These are phyloP conservation scores for Zhuliangozyma parablackwelliae DNA, from an alignment of 1,139 yeast genomes.

Conservation along the genomic window DNA sequence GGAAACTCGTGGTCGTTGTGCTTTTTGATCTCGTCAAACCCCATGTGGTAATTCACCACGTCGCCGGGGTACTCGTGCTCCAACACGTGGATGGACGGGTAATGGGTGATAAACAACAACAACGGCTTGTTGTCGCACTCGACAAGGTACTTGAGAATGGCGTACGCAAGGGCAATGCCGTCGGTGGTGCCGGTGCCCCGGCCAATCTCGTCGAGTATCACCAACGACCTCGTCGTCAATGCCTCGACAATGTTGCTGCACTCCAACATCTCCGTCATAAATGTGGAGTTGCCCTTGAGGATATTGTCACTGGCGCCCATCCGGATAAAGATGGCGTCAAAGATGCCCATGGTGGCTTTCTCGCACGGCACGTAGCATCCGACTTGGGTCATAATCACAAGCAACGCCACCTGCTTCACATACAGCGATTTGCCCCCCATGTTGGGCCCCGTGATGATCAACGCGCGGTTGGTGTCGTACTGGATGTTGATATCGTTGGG, in stretches of 20 bases:
- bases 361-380: conserved; percentile 45
- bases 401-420: conserved; percentile 59
- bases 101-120: conserved; percentile 82
- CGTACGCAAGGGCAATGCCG: conserved; percentile 82
- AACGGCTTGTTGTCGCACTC: conserved; percentile 44
- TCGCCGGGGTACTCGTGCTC: conserved; percentile 33
- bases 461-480: conserved; percentile 40
- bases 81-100: conserved; percentile 63
- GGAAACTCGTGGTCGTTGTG: conserved; percentile 28
- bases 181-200: conserved; percentile 86
- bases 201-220: conserved; percentile 83
- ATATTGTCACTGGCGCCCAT: conserved; percentile 79
- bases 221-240: conserved; percentile 47
- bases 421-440: conserved; percentile 79
- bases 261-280: conserved; percentile 71
- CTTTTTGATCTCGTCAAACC: conserved; percentile 44
- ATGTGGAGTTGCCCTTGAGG: conserved; percentile 65
- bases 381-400: conserved; percentile 50
- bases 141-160: conserved; percentile 65
- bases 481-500: conserved; percentile 63
- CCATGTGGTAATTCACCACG: conserved; percentile 72
- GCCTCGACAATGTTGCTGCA: conserved; percentile 51
- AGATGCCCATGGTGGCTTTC: conserved; percentile 49
- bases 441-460: conserved; percentile 59
- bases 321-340: conserved; percentile 52